These are phyloP conservation scores for Protea cynaroides DNA, from an alignment of 164 flowering plant genomes.

Conservation along the genomic window DNA sequence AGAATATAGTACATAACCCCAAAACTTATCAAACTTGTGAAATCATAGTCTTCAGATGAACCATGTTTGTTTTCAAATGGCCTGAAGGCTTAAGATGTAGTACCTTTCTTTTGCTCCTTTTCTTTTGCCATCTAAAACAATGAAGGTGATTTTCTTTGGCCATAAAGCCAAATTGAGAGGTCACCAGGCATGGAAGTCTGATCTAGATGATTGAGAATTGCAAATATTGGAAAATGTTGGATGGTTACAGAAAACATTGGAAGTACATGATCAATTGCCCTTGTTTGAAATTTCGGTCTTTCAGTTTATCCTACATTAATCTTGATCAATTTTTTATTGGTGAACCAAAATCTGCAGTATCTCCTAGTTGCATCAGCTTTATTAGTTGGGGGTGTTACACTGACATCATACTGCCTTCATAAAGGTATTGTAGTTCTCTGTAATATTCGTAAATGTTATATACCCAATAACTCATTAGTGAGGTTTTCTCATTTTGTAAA, in stretches of 20 bases:
- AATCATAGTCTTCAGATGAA: background rate
- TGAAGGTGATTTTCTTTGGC: background rate
- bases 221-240: background rate
- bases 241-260: too few relatives aligned
- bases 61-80: background rate
- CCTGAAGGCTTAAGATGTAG: too few relatives aligned
- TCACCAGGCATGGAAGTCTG: background rate
- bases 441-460: background rate
- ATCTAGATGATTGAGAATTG: background rate
- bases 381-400: slow-evolving; percentile 76
- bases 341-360: slow-evolving; percentile 43
- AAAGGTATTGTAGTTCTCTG: slow-evolving; percentile 46
- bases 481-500: background rate
- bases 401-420: slow-evolving; percentile 64
- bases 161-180: background rate
- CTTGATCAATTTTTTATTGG: background rate
- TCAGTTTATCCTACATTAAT: background rate
- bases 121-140: too few relatives aligned
- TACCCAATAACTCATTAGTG: too few relatives aligned
- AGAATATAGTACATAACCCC: background rate
- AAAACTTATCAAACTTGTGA: background rate
- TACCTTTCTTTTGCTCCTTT: too few relatives aligned
- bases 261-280: too few relatives aligned
- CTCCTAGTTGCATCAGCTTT: slow-evolving; percentile 87
- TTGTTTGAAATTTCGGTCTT: background rate